A percentile compares a stretch with the other conserved stretches of the same genome.
phyloP scores from a whole-genome alignment of 805 yeast species.

The Saccharomycopsis selenospora region DNA sequence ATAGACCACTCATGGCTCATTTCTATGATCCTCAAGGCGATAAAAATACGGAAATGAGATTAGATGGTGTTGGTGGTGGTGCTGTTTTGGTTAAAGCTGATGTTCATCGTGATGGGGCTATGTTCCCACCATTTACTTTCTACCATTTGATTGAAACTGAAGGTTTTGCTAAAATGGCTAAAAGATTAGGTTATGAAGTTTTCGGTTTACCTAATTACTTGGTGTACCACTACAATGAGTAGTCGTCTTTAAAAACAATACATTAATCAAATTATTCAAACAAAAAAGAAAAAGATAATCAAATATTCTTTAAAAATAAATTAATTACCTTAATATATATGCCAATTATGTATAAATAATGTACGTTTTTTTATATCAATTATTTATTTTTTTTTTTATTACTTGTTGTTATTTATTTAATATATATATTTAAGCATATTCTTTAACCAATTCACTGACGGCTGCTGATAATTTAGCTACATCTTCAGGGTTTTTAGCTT shows the following conservation, averaged over 20 bases:
- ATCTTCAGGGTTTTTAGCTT: conserved; percentile 51
- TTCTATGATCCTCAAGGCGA: conserved; percentile 65
- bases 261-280: too few species aligned
- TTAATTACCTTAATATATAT: too few species aligned
- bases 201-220: conserved; percentile 91
- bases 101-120: conserved; percentile 98
- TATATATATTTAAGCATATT: conserved; percentile 7
- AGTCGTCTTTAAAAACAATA: conserved; percentile 18
- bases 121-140: conserved; percentile 98
- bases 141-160: conserved; percentile 95
- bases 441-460: conserved; percentile 34
- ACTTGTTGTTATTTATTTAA: neutral
- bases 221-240: conserved; percentile 87
- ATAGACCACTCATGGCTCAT: conserved; percentile 90
- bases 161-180: conserved; percentile 98
- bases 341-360: too few species aligned
- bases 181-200: conserved; percentile 83
- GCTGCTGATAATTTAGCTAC: conserved; percentile 39
- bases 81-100: conserved; percentile 94
- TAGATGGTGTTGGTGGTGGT: conserved; percentile 98
- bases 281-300: too few species aligned
- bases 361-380: neutral
- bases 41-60: conserved; percentile 58
- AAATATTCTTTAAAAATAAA: too few species aligned
- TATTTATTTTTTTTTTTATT: conserved; percentile 1